Conservation (phyloP, 768 basidiomycete species). For the Mycena vitilis region DNA sequence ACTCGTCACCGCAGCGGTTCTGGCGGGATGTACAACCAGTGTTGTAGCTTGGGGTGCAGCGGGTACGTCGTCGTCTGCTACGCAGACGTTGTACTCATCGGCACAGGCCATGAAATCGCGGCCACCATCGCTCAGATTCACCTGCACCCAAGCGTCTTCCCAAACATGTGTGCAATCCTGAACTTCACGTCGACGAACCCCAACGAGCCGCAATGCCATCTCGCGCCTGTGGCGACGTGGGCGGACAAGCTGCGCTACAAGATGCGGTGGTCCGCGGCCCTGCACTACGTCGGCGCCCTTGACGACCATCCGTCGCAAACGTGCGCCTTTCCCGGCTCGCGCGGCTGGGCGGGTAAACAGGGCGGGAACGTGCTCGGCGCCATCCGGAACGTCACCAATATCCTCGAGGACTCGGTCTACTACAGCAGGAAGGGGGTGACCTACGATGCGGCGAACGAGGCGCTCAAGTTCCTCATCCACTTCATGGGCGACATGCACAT, state of each 20-base stretch:
- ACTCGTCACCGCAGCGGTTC: slow-evolving; percentile 2
- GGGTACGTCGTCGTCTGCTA: slow-evolving; percentile 40
- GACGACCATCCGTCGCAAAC: slow-evolving; percentile 82
- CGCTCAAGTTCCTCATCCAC: slow-evolving; percentile 93
- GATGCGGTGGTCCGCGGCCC: slow-evolving; percentile 77
- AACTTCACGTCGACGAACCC: slow-evolving; percentile 53
- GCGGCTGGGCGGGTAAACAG: slow-evolving; percentile 74
- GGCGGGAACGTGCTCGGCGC: slow-evolving; percentile 79
- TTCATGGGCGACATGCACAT: slow-evolving; percentile 94
- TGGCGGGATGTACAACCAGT: slow-evolving; percentile 28
- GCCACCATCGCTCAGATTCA: slow-evolving; percentile 96
- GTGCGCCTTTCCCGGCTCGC: slow-evolving; percentile 81
- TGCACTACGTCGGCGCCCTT: slow-evolving; percentile 81
- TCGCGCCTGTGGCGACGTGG: slow-evolving; percentile 90
- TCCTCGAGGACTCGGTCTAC: slow-evolving; percentile 56
- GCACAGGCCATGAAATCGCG: slow-evolving; percentile 87
- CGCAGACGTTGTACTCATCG: not conserved
- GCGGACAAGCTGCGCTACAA: slow-evolving; percentile 76
- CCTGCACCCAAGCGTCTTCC: slow-evolving; percentile 77
- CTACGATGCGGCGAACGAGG: slow-evolving; percentile 70
- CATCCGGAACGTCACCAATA: slow-evolving; percentile 78
- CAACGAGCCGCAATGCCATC: slow-evolving; percentile 69
- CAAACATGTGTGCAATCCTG: slow-evolving; percentile 78
- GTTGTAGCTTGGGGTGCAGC: slow-evolving; percentile 57
- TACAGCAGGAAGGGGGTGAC: slow-evolving; percentile 34